These are phyloP conservation scores for Porphyridium purpureum DNA, from an alignment of 23 red algal genomes.

Conservation along the genomic window DNA sequence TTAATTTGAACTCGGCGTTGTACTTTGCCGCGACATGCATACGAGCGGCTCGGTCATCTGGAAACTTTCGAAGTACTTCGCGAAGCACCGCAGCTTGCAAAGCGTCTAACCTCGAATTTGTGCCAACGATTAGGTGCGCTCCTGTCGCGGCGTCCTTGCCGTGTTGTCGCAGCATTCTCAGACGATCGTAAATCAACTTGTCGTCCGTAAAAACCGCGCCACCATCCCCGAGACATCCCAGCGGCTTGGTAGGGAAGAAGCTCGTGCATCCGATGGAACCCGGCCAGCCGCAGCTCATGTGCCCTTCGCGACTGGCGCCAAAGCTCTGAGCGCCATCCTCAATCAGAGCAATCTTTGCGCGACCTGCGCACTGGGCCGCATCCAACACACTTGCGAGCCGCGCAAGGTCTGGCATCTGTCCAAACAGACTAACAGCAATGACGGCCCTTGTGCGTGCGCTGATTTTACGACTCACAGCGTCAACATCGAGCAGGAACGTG, in stretches of 20 bases:
- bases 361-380: constrained; percentile 1
- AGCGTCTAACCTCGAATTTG: constrained; percentile 43
- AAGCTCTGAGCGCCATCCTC: constrained; percentile 67
- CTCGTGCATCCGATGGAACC: constrained; percentile 19
- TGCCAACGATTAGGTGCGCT: constrained; percentile 14
- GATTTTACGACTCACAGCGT: constrained; percentile 5
- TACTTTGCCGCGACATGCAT: too few relatives aligned
- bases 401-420: constrained; percentile 22
- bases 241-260: constrained; percentile 66
- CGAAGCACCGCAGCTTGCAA: constrained; percentile 51
- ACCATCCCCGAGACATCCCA: constrained; percentile 58
- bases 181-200: constrained; percentile 9
- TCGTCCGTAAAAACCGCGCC: constrained; percentile 52
- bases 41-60: too few relatives aligned
- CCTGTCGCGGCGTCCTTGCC: constrained; percentile 17
- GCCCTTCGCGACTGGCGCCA: constrained; percentile 17
- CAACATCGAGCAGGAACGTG: constrained; percentile 26
- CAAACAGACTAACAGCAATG: constrained; percentile 42
- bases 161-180: constrained; percentile 30
- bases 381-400: constrained; percentile 21
- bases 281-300: background rate
- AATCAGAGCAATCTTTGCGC: constrained; percentile 38
- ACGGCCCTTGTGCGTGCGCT: constrained; percentile 27
- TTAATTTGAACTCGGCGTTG: too few relatives aligned
- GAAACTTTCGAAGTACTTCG: too few relatives aligned